phyloP scores from a whole-genome alignment of 257 asterid species.

The Solanum infundibuliforme region DNA sequence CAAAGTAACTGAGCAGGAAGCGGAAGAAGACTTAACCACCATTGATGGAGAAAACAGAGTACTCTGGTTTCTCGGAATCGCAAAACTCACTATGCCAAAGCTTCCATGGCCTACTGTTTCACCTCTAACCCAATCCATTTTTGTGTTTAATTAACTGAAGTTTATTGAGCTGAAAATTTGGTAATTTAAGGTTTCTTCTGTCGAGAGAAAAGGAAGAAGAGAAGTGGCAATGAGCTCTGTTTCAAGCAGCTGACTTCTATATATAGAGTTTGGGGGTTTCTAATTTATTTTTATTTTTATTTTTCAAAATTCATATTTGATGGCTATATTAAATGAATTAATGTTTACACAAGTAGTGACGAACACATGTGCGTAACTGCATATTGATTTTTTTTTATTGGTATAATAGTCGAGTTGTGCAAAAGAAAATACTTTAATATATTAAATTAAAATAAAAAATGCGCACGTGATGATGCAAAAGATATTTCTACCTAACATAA shows the following conservation, averaged over 20 bases:
- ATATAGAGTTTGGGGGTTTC: not conserved
- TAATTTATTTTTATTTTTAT: not conserved
- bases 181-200: not conserved
- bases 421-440: not conserved
- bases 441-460: conserved; percentile 8
- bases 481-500: conserved; percentile 20
- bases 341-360: not conserved
- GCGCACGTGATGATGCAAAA: conserved; percentile 48
- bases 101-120: conserved; percentile 40
- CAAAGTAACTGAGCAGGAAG: conserved; percentile 32
- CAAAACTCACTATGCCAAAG: conserved; percentile 41
- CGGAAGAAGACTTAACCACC: conserved; percentile 40
- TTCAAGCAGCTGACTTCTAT: not conserved
- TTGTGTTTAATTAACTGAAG: not conserved
- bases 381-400: not conserved
- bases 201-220: not conserved
- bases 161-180: not conserved
- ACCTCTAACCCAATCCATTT: conserved; percentile 54
- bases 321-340: not conserved
- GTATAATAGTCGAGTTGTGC: not conserved
- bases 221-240: not conserved
- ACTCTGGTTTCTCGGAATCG: conserved; percentile 11
- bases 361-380: conserved; percentile 4
- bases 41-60: conserved; percentile 14
- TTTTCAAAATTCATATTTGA: not conserved